A percentile compares a stretch with the other conserved stretches of the same genome.
Conservation (phyloP, 176 grass and related monocot species). For the Typha latifolia region DNA sequence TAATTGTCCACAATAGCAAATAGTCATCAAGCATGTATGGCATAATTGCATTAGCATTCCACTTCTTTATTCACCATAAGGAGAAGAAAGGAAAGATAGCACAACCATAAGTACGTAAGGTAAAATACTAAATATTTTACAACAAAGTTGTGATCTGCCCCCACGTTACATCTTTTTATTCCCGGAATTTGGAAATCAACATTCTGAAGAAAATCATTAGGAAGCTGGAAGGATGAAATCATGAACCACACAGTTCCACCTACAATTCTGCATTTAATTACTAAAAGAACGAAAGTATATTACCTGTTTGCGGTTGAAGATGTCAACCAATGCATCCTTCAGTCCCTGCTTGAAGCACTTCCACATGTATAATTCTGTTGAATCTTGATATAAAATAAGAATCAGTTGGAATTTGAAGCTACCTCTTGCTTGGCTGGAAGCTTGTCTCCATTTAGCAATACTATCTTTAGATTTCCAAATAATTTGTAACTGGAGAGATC, state of each 20-base stretch:
- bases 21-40: too few species aligned
- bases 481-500: slow-evolving; percentile 5
- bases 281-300: too few species aligned
- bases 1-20: too few species aligned
- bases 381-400: neutral
- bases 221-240: neutral
- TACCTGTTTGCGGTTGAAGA: slow-evolving; percentile 6
- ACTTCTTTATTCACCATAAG: too few species aligned
- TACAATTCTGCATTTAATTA: neutral
- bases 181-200: too few species aligned
- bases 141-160: too few species aligned
- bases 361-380: neutral
- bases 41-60: too few species aligned
- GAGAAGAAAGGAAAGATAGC: too few species aligned
- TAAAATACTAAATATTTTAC: too few species aligned
- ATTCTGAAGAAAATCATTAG: too few species aligned
- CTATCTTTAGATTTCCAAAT: slow-evolving; percentile 20
- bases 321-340: slow-evolving; percentile 7
- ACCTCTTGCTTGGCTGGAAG: slow-evolving; percentile 12
- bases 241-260: neutral
- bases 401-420: neutral
- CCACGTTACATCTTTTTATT: too few species aligned
- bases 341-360: neutral
- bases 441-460: slow-evolving; percentile 9
- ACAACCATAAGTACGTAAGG: too few species aligned